phyloP scores from a whole-genome alignment of 345 rosid species.

The Rhodomyrtus tomentosa region DNA sequence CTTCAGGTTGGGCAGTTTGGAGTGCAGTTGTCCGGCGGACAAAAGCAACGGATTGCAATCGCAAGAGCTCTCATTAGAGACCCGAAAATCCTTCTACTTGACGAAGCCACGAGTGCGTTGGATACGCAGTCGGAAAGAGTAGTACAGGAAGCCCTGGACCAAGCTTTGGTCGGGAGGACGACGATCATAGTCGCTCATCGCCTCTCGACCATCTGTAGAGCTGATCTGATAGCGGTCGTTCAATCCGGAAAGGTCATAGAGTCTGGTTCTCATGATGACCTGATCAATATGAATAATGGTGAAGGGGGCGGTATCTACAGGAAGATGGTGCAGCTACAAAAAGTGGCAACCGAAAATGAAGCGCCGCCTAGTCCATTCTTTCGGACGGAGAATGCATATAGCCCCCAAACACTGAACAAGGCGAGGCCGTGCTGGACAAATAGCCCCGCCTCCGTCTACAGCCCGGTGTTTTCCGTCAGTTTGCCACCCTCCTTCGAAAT shows the following conservation, averaged over 20 bases:
- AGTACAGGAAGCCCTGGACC: slow-evolving; percentile 43
- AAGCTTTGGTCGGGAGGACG: slow-evolving; percentile 41
- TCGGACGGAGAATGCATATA: not conserved
- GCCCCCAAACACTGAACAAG: slow-evolving; percentile 4
- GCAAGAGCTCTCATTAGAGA: slow-evolving; percentile 46
- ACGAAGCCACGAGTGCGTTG: slow-evolving; percentile 39
- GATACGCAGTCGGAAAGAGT: slow-evolving; percentile 37
- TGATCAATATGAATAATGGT: slow-evolving; percentile 23
- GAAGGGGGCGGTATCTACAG: slow-evolving; percentile 19
- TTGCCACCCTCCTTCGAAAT: not conserved
- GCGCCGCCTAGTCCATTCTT: not conserved
- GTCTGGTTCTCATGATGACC: slow-evolving; percentile 40
- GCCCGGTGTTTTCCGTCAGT: slow-evolving; percentile 18
- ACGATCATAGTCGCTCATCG: slow-evolving; percentile 40
- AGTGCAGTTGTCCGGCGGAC: slow-evolving; percentile 42
- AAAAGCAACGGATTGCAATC: slow-evolving; percentile 50
- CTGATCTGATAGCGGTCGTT: slow-evolving; percentile 30
- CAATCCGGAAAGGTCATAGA: slow-evolving; percentile 32
- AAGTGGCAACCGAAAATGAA: slow-evolving; percentile 6
- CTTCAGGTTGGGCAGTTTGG: slow-evolving; percentile 46
- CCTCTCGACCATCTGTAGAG: slow-evolving; percentile 30
- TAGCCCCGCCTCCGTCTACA: slow-evolving; percentile 17
- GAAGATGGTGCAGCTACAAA: slow-evolving; percentile 36
- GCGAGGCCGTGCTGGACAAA: slow-evolving; percentile 9
- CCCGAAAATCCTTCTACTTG: slow-evolving; percentile 38